Percentiles rank a stretch among this genome's conserved stretches.
phyloP scores from a whole-genome alignment of 2,329 filamentous ascomycete genomes.

The Blastomyces percursus region DNA sequence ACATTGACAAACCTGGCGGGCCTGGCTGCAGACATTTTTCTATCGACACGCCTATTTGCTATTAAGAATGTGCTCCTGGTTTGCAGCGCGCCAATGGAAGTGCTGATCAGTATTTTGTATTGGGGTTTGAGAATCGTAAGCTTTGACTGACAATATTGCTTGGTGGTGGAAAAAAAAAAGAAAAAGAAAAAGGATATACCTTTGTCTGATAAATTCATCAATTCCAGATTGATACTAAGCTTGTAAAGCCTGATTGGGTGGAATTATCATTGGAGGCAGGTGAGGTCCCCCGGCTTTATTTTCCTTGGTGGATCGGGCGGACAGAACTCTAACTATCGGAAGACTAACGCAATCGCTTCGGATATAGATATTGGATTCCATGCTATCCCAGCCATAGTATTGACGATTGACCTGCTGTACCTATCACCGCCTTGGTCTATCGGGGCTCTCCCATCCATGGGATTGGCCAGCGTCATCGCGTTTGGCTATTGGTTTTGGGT shows the following conservation, averaged over 20 bases:
- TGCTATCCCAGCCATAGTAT: constrained; percentile 42
- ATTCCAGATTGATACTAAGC: constrained; percentile 32
- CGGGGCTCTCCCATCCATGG: constrained; percentile 41
- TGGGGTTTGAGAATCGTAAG: constrained; percentile 46
- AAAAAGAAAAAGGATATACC: too few relatives aligned
- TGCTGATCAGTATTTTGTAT: constrained; percentile 50
- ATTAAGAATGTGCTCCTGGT: constrained; percentile 49
- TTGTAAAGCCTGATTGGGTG: constrained; percentile 41
- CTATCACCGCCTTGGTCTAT: constrained; percentile 53
- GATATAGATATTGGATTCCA: constrained; percentile 38
- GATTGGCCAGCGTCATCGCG: constrained; percentile 41
- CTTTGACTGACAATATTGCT: constrained; percentile 1
- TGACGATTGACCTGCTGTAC: constrained; percentile 46
- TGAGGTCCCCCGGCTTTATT: constrained; percentile 14
- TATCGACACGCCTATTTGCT: constrained; percentile 42
- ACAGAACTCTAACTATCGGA: background rate
- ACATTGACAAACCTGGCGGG: constrained; percentile 45
- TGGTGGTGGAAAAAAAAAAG: background rate
- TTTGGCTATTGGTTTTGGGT: constrained; percentile 56
- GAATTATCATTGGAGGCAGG: constrained; percentile 29
- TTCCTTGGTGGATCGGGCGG: background rate
- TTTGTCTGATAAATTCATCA: background rate
- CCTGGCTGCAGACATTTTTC: constrained; percentile 45
- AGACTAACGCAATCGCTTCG: background rate
- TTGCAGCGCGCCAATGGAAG: constrained; percentile 48